These are phyloP conservation scores for Chaetomidium leptoderma DNA, from an alignment of 495 filamentous ascomycete genomes.

Conservation along the genomic window DNA sequence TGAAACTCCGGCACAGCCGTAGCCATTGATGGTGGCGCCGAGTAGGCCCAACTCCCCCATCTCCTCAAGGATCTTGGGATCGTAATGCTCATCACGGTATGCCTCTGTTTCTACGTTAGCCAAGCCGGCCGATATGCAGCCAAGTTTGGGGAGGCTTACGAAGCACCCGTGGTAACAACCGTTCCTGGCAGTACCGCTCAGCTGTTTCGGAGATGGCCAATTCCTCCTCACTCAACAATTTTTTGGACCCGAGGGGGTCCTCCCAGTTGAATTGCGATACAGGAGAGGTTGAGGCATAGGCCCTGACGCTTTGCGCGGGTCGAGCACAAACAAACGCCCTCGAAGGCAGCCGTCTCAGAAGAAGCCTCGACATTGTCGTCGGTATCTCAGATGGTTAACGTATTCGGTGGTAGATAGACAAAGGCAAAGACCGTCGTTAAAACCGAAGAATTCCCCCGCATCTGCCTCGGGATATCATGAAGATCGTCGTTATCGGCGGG, in stretches of 20 bases:
- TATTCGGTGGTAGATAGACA: background rate
- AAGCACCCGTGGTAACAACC: slow-evolving; percentile 75
- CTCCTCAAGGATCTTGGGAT: slow-evolving; percentile 80
- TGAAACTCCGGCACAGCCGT: slow-evolving; percentile 90
- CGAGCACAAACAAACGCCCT: slow-evolving; percentile 12
- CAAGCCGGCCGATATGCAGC: background rate
- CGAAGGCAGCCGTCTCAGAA: slow-evolving; percentile 17
- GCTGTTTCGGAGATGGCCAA: slow-evolving; percentile 83
- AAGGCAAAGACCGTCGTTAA: background rate
- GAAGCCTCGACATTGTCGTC: slow-evolving; percentile 26
- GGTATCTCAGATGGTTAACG: background rate
- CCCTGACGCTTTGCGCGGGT: slow-evolving; percentile 6
- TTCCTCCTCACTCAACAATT: slow-evolving; percentile 82
- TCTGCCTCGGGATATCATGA: background rate
- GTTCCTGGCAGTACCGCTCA: slow-evolving; percentile 88
- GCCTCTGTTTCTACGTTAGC: slow-evolving; percentile 60
- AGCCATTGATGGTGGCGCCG: slow-evolving; percentile 86
- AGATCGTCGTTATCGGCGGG: slow-evolving; percentile 2
- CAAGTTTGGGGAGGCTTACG: slow-evolving; percentile 51
- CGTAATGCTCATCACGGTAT: slow-evolving; percentile 90
- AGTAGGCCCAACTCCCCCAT: slow-evolving; percentile 95
- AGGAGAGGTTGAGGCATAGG: slow-evolving; percentile 26
- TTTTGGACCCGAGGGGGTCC: slow-evolving; percentile 73
- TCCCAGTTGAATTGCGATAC: slow-evolving; percentile 74
- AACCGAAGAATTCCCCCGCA: background rate